Evolutionary conservation across 2,329 filamentous ascomycete species (phyloP).

Genomic region (Alternaria postmessia): DNA sequence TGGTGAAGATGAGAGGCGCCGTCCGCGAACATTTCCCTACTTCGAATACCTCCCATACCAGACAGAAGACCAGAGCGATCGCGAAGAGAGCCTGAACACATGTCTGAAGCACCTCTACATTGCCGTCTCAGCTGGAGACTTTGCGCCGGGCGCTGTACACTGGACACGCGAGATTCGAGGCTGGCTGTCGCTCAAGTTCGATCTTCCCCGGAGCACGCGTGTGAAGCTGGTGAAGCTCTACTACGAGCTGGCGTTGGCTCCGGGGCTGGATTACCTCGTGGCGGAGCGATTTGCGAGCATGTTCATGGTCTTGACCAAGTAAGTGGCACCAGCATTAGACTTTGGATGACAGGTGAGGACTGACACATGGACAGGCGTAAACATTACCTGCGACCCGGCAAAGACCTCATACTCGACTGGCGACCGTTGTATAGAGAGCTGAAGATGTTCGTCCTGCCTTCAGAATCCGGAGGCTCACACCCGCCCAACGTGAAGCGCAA

Average conservation of each 20-base stretch:
- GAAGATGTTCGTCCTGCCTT: constrained; percentile 87
- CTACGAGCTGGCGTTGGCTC: constrained; percentile 90
- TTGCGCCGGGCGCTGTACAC: constrained; percentile 89
- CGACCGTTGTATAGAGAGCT: constrained; percentile 90
- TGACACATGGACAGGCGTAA: constrained; percentile 72
- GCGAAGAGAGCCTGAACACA: constrained; percentile 80
- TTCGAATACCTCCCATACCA: constrained; percentile 88
- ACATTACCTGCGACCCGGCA: constrained; percentile 89
- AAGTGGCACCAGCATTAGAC: constrained; percentile 47
- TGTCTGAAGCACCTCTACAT: constrained; percentile 96
- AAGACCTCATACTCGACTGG: constrained; percentile 94
- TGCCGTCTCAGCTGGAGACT: constrained; percentile 89
- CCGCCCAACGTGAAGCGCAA: constrained; percentile 70
- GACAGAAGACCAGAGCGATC: constrained; percentile 80
- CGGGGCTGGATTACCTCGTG: constrained; percentile 81
- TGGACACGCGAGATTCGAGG: constrained; percentile 96
- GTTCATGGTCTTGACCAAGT: constrained; percentile 97
- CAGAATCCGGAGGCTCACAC: constrained; percentile 74
- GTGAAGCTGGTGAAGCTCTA: constrained; percentile 88
- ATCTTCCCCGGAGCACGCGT: constrained; percentile 84
- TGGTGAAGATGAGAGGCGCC: constrained; percentile 64
- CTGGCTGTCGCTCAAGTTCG: constrained; percentile 97
- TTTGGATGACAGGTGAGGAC: constrained; percentile 18
- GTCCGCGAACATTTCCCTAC: constrained; percentile 91
- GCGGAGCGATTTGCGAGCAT: constrained; percentile 94